phyloP scores from a whole-genome alignment of 352 stramenopile genomes.

The Phytophthora agathidicida region DNA sequence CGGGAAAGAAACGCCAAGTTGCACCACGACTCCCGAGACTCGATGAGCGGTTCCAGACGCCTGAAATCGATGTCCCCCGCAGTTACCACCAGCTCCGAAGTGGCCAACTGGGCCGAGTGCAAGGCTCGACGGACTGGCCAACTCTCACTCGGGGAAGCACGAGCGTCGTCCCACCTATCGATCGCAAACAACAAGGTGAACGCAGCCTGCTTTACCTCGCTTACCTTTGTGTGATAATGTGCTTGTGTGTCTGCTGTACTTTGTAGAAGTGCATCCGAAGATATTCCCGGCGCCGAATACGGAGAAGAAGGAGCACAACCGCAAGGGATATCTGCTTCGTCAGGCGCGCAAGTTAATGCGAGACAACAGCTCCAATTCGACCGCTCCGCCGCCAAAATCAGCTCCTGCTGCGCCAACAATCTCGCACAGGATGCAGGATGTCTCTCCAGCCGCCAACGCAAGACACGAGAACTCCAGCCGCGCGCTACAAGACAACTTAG shows the following conservation, averaged over 20 bases:
- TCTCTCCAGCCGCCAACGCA: neutral
- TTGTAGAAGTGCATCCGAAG: constrained; percentile 21
- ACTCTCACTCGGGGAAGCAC: neutral
- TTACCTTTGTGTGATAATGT: neutral
- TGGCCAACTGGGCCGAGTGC: constrained; percentile 21
- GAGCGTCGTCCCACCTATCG: neutral
- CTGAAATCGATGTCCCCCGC: constrained; percentile 8
- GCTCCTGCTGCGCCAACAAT: neutral
- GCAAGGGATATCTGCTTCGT: constrained; percentile 71
- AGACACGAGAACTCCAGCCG: no score
- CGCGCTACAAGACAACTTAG: constrained; percentile 14
- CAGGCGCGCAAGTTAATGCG: constrained; percentile 57
- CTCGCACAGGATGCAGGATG: constrained; percentile 7
- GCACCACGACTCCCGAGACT: constrained; percentile 21
- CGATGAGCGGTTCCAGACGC: constrained; percentile 29
- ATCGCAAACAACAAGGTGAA: constrained; percentile 33
- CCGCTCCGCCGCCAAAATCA: neutral
- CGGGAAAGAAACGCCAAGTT: constrained; percentile 35
- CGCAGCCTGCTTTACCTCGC: neutral
- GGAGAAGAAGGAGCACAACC: constrained; percentile 80
- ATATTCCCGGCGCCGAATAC: constrained; percentile 2
- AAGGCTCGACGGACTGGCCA: constrained; percentile 25
- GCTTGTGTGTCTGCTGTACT: constrained; percentile 5
- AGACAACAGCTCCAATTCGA: constrained; percentile 18
- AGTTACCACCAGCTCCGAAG: constrained; percentile 10